Base-by-base conservation (phyloP, 306 rosid species). In the Herpetospermum pedunculosum region DNA sequence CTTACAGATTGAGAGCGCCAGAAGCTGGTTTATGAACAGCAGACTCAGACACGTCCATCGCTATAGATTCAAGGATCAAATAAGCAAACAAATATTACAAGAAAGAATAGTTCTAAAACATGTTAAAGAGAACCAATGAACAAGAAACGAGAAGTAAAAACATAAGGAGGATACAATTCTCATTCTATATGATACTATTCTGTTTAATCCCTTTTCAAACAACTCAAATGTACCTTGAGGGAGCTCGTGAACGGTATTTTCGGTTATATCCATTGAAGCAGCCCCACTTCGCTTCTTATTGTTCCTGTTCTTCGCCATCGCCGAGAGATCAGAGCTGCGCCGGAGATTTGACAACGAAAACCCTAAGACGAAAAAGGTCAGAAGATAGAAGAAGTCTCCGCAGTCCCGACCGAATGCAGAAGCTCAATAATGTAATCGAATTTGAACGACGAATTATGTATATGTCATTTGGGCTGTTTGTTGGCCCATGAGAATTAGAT, bases 11-110 rank as follows among this genome's bases (percentile, higher is more conserved):
- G 53, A 68, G n/a, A 72, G 80, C 73, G 77, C 72, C 77, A 43
- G 86, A 30, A 80, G 76, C 84, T 43, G 63, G 74, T 80, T 40
- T 81, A 26, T 67, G 84, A 65, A 80, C 81, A 50, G 70, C 87
- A 55, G 89, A 68, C 75, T 86, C 93, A 2, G 92, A 76, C 26
- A 87, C 88, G 54, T 92, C 97, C 97, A 89, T 92, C 26, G 86
- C 93, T 89, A 76, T 77, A 72, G 7, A 68, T 43, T 43, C n/a
- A 68, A 40, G 34, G 6, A 13, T 37, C 14, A 65, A 68, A 68
- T 25, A 13, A 40, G 32, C 37, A 64, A 64, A 18, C 43, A 59
- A 14, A 16, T 16, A 59, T 2, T 60, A 34, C 29, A 32, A 30
- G 13, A 7, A 29, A 32, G 7, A 3, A 60, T 8, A 59, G 19